Conservation (phyloP, 78 protist genomes). For the Dictyostelium citrinum region DNA sequence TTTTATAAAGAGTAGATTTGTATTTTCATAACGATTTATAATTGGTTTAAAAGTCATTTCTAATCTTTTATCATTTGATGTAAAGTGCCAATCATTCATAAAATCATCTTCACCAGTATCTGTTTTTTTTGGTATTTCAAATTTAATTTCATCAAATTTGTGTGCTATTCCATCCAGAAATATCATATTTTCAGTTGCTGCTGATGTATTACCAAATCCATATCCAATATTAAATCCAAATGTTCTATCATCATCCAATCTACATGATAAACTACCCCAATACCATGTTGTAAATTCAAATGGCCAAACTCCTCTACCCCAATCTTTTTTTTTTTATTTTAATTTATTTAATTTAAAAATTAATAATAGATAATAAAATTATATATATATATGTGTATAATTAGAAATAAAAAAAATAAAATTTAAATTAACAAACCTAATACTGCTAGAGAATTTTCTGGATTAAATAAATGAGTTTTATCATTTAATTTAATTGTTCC, state of each 20-base stretch:
- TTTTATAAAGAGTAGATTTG: background rate
- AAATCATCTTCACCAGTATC: background rate
- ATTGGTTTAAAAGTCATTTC: conserved; percentile 11
- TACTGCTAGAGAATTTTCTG: background rate
- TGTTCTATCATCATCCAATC: background rate
- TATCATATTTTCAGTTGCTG: background rate
- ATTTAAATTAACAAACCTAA: background rate
- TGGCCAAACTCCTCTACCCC: conserved; percentile 26
- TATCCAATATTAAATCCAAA: conserved; percentile 22
- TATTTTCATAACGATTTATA: background rate
- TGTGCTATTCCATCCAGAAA: background rate
- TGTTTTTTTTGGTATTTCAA: background rate
- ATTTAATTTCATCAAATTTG: background rate
- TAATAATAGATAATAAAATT: no score
- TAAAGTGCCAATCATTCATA: background rate
- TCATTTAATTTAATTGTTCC: background rate
- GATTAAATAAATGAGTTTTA: background rate
- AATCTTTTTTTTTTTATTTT: background rate
- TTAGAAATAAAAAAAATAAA: background rate
- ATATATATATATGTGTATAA: no score
- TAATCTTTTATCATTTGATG: background rate
- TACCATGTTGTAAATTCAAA: background rate
- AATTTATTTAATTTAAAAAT: no score
- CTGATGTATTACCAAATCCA: background rate
- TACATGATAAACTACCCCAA: background rate